phyloP scores from a whole-genome alignment of 192 early-diverging fungal species.

The Podila horticola region DNA sequence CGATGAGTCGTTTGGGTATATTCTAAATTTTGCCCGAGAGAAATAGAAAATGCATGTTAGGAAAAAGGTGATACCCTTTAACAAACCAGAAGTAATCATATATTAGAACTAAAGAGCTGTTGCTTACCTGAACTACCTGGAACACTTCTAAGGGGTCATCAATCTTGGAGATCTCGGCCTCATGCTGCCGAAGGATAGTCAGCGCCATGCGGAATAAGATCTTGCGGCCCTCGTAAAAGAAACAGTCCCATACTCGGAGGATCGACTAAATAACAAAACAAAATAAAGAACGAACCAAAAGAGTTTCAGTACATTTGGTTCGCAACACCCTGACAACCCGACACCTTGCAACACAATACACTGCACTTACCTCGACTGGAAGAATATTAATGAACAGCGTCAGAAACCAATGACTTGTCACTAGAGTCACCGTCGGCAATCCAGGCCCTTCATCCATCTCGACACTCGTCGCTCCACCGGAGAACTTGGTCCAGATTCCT shows the following conservation, averaged over 20 bases:
- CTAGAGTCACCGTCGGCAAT: conserved; percentile 75
- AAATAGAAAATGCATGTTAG: no score
- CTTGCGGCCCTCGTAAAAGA: conserved; percentile 78
- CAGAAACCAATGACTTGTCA: conserved; percentile 87
- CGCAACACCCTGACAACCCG: no score
- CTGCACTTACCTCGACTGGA: conserved; percentile 70
- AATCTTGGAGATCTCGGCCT: conserved; percentile 65
- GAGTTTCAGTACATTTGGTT: no score
- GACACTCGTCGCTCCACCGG: conserved; percentile 55
- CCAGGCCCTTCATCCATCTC: conserved; percentile 58
- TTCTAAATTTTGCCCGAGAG: conserved; percentile 43
- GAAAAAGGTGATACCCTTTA: background rate
- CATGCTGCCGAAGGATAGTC: conserved; percentile 75
- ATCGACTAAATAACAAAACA: conserved; percentile 55
- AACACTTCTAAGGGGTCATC: conserved; percentile 71
- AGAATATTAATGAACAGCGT: conserved; percentile 83
- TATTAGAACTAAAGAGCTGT: background rate
- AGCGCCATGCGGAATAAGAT: conserved; percentile 80
- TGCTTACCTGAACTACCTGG: conserved; percentile 61
- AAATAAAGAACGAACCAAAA: background rate
- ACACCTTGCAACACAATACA: background rate
- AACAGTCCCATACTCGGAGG: conserved; percentile 85
- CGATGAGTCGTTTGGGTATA: conserved; percentile 68
- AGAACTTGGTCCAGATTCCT: conserved; percentile 58
- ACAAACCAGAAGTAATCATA: no score